Conservation (phyloP, 2,329 filamentous ascomycete genomes). For the Macroventuria anomochaeta region DNA sequence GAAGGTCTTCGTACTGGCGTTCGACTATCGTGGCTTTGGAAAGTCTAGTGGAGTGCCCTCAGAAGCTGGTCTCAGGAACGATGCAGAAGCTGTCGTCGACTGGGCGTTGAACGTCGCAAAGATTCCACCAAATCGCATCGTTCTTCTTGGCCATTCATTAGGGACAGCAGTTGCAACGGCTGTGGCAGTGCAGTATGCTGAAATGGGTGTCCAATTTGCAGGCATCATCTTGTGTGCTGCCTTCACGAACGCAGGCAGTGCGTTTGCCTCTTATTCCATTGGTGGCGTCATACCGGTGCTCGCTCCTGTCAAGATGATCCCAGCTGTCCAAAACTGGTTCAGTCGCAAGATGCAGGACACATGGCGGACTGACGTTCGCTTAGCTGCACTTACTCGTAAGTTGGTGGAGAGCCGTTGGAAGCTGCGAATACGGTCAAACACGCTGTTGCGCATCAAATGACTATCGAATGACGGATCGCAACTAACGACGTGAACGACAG, state of each 20-base stretch:
- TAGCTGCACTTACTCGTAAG: conserved; percentile 62
- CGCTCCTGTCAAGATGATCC: conserved; percentile 72
- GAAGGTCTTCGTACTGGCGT: conserved; percentile 73
- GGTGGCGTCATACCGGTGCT: conserved; percentile 78
- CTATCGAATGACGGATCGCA: not conserved
- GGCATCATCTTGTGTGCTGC: conserved; percentile 80
- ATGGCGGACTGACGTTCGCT: conserved; percentile 75
- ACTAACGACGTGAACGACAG: conserved; percentile 13
- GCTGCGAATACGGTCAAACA: not conserved
- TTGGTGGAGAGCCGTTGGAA: conserved; percentile 7
- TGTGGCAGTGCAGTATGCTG: conserved; percentile 72
- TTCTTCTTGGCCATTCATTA: conserved; percentile 84
- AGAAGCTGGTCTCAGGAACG: conserved; percentile 79
- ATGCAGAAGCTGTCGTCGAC: conserved; percentile 75
- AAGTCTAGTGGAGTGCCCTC: conserved; percentile 78
- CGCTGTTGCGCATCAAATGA: not conserved
- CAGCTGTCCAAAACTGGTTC: conserved; percentile 68
- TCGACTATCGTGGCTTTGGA: conserved; percentile 92
- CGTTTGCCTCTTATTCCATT: conserved; percentile 79
- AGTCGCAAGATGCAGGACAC: conserved; percentile 72
- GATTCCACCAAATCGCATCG: conserved; percentile 74
- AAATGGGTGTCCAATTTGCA: conserved; percentile 70
- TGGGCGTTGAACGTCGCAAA: conserved; percentile 73
- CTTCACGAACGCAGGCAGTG: conserved; percentile 75
- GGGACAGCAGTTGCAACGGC: conserved; percentile 84